phyloP scores from a whole-genome alignment of 352 stramenopile genomes.

The Blastocystis sp. region DNA sequence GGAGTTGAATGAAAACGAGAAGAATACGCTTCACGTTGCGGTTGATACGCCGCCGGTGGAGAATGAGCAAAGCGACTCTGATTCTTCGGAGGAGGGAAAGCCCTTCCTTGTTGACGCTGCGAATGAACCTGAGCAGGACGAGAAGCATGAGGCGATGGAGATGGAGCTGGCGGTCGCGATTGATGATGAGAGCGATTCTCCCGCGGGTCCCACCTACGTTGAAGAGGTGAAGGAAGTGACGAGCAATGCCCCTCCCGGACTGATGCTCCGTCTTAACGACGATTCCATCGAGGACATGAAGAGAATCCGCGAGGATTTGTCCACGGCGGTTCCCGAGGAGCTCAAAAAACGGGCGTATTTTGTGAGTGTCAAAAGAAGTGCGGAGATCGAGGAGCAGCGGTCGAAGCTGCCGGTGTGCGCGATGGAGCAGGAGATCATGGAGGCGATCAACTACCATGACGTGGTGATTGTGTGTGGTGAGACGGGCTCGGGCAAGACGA shows the following conservation, averaged over 20 bases:
- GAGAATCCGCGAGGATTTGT: conserved; percentile 74
- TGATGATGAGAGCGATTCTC: conserved; percentile 32
- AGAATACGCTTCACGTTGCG: conserved; percentile 24
- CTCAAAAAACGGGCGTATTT: conserved; percentile 51
- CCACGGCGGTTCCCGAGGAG: conserved; percentile 74
- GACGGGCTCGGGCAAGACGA: conserved; percentile 95
- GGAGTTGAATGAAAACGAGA: conserved; percentile 43
- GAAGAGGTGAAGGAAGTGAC: conserved; percentile 37
- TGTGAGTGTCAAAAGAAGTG: conserved; percentile 75
- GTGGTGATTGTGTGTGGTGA: conserved; percentile 96
- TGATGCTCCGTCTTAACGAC: conserved; percentile 54
- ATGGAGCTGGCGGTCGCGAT: not conserved
- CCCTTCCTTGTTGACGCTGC: not conserved
- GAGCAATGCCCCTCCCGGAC: not conserved
- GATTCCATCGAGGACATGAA: conserved; percentile 63
- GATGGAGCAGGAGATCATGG: conserved; percentile 99
- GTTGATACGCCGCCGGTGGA: not conserved
- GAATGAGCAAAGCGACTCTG: conserved; percentile 14
- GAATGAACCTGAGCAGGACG: not conserved
- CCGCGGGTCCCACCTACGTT: conserved; percentile 26
- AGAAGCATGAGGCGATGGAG: not conserved
- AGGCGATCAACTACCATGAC: conserved; percentile 87
- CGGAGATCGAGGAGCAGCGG: conserved; percentile 82
- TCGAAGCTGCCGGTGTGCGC: conserved; percentile 92
- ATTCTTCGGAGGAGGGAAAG: conserved; percentile 5